Base-by-base conservation (phyloP, 2,329 filamentous ascomycete genomes). In the Chaetomium globosum region DNA sequence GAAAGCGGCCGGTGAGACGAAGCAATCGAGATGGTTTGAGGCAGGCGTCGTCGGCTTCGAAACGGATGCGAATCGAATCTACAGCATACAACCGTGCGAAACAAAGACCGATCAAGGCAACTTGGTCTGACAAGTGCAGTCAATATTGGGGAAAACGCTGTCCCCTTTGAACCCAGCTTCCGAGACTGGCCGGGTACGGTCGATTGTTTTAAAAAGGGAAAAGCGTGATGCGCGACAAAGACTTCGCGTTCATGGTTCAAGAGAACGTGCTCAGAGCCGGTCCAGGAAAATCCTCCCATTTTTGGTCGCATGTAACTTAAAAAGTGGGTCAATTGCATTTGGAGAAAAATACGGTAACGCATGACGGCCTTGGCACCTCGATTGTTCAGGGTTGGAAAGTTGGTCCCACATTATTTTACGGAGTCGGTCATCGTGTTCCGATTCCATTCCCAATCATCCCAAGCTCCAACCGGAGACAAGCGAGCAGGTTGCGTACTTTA, bases 321-420 rank as follows among this genome's bases (percentile, higher is more conserved):
- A 28, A 30, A 28, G 51, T 30, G 51, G 39, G 39, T n/a, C 39
- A 4, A n/a, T 43, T 43, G 7, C 16, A 39, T 39, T 5, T 13
- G 43, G 5, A 16, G 39, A 19, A 43, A 19, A 56, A 56, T 60
- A 51, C 36, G 30, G 51, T 46, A 46, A 43, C 26, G 30, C 33
- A 36, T 36, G 9, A 26, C 26, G 4, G 26, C 26, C 26, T 26
- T 26, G 26, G 26, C 26, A 26, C 26, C 26, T 26, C 4, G 26
- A 26, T 26, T 26, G 26, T 26, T 26, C n/a, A 28, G 10, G 52
- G 30, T 28, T 59, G 13, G 58, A 7, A 26, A 4, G 26, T 26
- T 26, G 26, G 26, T 26, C 28, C 59, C 59, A 62, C 59, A 56
- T 51, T 63, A 63, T 43, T 63, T 63, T 57, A 21, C 43, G 31